These are phyloP conservation scores for Eucalyptus pumila DNA, from an alignment of 345 rosid species.

Conservation along the genomic window DNA sequence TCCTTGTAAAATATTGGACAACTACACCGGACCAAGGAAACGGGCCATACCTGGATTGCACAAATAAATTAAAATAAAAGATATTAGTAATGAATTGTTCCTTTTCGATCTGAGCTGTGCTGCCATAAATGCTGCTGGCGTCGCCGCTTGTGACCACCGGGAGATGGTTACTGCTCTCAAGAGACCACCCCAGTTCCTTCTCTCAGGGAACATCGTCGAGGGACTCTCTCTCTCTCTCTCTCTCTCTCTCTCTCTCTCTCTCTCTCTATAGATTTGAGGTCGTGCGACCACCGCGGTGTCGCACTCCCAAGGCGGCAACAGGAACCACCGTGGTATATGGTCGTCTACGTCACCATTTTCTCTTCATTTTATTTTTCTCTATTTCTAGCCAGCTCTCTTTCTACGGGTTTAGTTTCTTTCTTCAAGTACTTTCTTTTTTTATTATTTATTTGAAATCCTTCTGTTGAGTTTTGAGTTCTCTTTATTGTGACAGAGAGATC, in stretches of 20 bases:
- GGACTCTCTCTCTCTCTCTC: neutral
- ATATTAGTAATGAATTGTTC: neutral
- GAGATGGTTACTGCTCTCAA: neutral
- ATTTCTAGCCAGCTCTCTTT: neutral
- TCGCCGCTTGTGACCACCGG: neutral
- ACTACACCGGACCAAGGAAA: neutral
- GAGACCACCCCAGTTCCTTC: neutral
- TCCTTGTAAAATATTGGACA: neutral
- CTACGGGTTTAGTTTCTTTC: neutral
- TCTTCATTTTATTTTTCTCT: neutral
- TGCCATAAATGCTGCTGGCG: neutral
- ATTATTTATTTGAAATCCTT: neutral
- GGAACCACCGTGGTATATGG: neutral
- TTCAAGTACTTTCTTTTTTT: neutral
- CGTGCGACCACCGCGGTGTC: neutral
- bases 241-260: neutral
- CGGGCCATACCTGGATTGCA: neutral
- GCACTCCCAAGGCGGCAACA: neutral
- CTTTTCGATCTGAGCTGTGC: neutral
- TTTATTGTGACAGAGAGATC: neutral
- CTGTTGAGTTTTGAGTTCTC: neutral
- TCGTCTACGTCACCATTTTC: neutral
- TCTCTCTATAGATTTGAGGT: neutral
- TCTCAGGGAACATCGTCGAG: neutral
- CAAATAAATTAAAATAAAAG: neutral